Percentiles rank a stretch among this genome's conserved stretches.
Evolutionary conservation across 2,329 filamentous ascomycete species (phyloP).

Genomic region (Bipolaris zeicola): DNA sequence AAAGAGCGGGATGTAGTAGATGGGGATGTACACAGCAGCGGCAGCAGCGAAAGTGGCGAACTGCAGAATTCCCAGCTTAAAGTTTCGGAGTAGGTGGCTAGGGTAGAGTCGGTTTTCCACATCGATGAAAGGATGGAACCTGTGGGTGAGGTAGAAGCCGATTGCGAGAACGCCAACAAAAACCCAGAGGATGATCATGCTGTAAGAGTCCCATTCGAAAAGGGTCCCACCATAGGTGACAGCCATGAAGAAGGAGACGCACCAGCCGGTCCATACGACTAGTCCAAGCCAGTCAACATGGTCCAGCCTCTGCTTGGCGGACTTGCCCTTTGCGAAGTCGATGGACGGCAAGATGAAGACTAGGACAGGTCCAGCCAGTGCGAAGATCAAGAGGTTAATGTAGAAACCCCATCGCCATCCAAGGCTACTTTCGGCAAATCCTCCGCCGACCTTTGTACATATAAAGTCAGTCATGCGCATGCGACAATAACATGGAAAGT

Average conservation of each 20-base stretch:
- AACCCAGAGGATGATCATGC: slow-evolving; percentile 55
- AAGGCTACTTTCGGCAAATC: background rate
- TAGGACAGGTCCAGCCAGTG: slow-evolving; percentile 41
- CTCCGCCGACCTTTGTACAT: background rate
- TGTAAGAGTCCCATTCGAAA: slow-evolving; percentile 55
- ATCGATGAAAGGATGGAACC: slow-evolving; percentile 53
- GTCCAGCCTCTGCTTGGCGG: background rate
- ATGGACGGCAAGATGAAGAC: slow-evolving; percentile 9
- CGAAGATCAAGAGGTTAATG: slow-evolving; percentile 37
- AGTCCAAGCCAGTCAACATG: slow-evolving; percentile 46
- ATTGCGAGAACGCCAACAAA: slow-evolving; percentile 52
- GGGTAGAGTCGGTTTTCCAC: slow-evolving; percentile 56
- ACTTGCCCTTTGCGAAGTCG: slow-evolving; percentile 1
- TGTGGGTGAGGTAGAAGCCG: slow-evolving; percentile 55
- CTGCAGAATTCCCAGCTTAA: slow-evolving; percentile 1
- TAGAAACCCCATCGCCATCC: slow-evolving; percentile 23
- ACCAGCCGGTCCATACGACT: slow-evolving; percentile 49
- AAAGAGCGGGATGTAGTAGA: slow-evolving; percentile 36
- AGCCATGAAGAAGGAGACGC: slow-evolving; percentile 51
- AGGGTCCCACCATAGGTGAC: slow-evolving; percentile 58
- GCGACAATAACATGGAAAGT: background rate
- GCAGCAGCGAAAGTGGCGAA: background rate
- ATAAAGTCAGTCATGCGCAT: background rate
- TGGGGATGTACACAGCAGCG: background rate
- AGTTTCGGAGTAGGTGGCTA: slow-evolving; percentile 49